Percentiles rank a stretch among this genome's conserved stretches.
Conservation (phyloP, 2,329 filamentous ascomycete genomes). For the Talaromyces sp. region DNA sequence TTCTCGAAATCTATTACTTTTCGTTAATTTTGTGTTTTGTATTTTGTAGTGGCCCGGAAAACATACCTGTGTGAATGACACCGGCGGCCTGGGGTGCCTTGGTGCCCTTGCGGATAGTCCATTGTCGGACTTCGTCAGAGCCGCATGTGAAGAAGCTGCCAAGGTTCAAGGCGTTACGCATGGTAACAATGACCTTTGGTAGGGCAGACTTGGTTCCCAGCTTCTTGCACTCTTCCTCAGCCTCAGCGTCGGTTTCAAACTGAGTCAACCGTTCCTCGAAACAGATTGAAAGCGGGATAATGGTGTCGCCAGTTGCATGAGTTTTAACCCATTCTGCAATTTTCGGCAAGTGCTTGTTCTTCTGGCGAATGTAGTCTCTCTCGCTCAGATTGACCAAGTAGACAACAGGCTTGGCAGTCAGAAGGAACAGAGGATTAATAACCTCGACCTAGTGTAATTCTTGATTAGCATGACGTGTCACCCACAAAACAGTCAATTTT, state of each 20-base stretch:
- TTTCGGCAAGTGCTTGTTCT: conserved; percentile 97
- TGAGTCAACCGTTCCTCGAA: conserved; percentile 88
- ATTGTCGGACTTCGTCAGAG: conserved; percentile 93
- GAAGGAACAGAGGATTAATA: conserved; percentile 92
- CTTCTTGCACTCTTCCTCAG: conserved; percentile 79
- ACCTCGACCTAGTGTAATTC: conserved; percentile 69
- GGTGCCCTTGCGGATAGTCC: conserved; percentile 91
- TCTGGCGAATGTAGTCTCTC: conserved; percentile 94
- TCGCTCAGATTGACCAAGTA: conserved; percentile 96
- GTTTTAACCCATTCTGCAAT: conserved; percentile 94
- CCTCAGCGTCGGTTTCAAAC: conserved; percentile 66
- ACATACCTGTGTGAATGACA: conserved; percentile 74
- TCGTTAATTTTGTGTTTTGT: not conserved
- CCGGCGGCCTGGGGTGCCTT: conserved; percentile 97
- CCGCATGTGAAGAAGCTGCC: conserved; percentile 97
- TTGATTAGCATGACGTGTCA: conserved; percentile 15
- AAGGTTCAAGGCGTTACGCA: conserved; percentile 86
- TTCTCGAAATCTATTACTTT: conserved; percentile 75
- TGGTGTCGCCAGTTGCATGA: conserved; percentile 77
- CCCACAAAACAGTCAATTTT: conserved; percentile 3
- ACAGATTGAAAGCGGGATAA: conserved; percentile 86
- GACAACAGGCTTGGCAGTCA: conserved; percentile 94
- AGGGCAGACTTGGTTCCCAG: conserved; percentile 81
- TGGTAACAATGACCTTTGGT: conserved; percentile 84
- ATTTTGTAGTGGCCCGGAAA: not conserved